Conservation (phyloP, 345 rosid species). For the Populus tremula region DNA sequence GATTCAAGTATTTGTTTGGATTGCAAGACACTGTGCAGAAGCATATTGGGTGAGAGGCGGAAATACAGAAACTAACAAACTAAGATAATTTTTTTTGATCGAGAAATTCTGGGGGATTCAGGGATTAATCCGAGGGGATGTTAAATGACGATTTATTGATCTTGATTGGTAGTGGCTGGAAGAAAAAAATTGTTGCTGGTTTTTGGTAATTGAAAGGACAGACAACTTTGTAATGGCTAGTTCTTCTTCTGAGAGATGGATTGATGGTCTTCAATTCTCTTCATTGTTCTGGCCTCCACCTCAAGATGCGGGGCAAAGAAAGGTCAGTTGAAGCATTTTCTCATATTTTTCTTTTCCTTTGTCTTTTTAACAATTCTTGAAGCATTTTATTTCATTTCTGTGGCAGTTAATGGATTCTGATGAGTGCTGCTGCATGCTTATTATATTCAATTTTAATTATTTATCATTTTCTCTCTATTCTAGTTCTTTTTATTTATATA, state of each 20-base stretch:
- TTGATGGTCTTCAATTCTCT: constrained; percentile 84
- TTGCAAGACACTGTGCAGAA: not conserved
- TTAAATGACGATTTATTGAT: constrained; percentile 48
- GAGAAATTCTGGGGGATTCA: constrained; percentile 14
- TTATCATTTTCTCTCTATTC: not conserved
- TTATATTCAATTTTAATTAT: not conserved
- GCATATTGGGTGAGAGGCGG: not conserved
- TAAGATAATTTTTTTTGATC: not conserved
- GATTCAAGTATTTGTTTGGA: not conserved
- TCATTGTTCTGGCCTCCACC: constrained; percentile 89
- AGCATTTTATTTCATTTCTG: not conserved
- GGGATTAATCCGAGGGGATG: constrained; percentile 25
- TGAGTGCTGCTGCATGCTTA: not conserved
- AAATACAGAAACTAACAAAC: not conserved
- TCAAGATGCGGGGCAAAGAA: constrained; percentile 64
- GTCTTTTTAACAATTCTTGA: not conserved
- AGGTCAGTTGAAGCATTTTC: constrained; percentile 37
- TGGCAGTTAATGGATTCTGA: not conserved
- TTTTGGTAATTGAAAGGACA: not conserved
- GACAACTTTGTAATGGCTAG: constrained; percentile 47
- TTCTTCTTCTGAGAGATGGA: constrained; percentile 86
- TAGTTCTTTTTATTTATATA: not conserved
- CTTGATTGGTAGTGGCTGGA: constrained; percentile 42
- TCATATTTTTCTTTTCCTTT: not conserved
- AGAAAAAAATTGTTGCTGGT: not conserved